Percentiles rank a stretch among this genome's conserved stretches.
phyloP scores from a whole-genome alignment of 345 rosid species.

The Arabis alpina region DNA sequence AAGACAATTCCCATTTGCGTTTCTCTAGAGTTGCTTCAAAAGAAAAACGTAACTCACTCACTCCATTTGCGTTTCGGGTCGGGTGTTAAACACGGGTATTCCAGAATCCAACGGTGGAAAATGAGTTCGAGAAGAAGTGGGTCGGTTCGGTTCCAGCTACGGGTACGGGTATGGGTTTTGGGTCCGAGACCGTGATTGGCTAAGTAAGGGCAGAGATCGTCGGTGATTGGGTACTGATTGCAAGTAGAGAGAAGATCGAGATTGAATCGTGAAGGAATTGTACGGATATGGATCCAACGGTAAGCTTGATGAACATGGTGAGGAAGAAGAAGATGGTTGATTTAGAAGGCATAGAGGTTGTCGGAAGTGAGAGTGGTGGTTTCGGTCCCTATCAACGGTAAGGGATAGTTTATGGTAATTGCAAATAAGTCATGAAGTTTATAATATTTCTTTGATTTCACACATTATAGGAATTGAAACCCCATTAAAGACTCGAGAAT shows the following conservation, averaged over 20 bases:
- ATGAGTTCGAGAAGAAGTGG: conserved; percentile 71
- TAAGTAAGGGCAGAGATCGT: conserved; percentile 69
- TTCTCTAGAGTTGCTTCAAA: too few species aligned
- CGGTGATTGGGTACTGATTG: conserved; percentile 63
- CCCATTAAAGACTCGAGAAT: background rate
- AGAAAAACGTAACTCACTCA: too few species aligned
- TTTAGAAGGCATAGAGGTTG: conserved; percentile 45
- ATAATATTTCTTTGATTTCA: background rate
- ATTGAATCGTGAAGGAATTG: conserved; percentile 77
- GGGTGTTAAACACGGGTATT: conserved; percentile 79
- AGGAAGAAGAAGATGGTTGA: conserved; percentile 20
- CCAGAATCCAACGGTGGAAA: conserved; percentile 86
- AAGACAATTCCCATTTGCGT: too few species aligned
- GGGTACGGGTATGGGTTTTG: conserved; percentile 78
- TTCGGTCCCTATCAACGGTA: background rate
- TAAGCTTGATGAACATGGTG: conserved; percentile 34
- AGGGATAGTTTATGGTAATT: conserved; percentile 9
- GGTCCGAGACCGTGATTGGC: conserved; percentile 91
- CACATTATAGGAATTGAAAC: accelerated
- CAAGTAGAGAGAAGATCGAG: conserved; percentile 85
- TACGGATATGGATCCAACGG: conserved; percentile 79
- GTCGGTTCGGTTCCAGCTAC: conserved; percentile 89
- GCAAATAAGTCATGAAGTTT: background rate
- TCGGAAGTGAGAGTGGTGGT: conserved; percentile 35
- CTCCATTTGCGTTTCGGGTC: conserved; percentile 49